phyloP scores from a whole-genome alignment of 768 basidiomycete species.

The Suillus fuscotomentosus region DNA sequence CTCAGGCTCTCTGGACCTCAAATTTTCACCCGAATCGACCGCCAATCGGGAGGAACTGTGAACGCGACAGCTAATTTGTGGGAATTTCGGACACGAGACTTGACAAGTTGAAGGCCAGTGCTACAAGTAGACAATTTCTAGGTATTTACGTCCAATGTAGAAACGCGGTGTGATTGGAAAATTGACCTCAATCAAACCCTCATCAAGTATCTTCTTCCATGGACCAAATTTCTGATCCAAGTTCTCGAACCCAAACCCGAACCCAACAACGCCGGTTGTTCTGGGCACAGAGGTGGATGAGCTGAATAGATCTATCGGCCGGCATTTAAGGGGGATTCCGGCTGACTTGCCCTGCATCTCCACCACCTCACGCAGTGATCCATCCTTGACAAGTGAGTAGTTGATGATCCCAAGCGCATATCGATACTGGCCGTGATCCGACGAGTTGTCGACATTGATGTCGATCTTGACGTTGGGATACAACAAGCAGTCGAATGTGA shows the following conservation, averaged over 20 bases:
- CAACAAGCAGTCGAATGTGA: background rate
- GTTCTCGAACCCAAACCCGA: background rate
- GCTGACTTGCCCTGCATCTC: background rate
- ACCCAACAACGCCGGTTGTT: background rate
- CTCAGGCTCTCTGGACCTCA: too few species aligned
- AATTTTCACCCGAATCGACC: too few species aligned
- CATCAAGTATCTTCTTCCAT: background rate
- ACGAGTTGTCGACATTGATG: background rate
- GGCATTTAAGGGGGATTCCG: background rate
- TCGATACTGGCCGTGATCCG: background rate
- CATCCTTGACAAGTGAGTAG: background rate
- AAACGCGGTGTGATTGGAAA: background rate
- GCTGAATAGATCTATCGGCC: background rate
- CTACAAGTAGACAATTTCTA: background rate
- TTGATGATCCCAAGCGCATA: background rate
- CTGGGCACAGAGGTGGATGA: background rate
- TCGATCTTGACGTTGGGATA: background rate
- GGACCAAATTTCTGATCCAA: background rate
- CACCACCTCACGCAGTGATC: background rate
- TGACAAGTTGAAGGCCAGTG: background rate
- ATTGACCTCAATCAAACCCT: background rate
- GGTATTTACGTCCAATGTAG: background rate
- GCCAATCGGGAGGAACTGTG: too few species aligned
- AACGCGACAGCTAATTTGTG: too few species aligned
- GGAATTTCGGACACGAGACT: too few species aligned